phyloP scores from a whole-genome alignment of 371 early-diverging fungal species.

The Circinella umbellata region DNA sequence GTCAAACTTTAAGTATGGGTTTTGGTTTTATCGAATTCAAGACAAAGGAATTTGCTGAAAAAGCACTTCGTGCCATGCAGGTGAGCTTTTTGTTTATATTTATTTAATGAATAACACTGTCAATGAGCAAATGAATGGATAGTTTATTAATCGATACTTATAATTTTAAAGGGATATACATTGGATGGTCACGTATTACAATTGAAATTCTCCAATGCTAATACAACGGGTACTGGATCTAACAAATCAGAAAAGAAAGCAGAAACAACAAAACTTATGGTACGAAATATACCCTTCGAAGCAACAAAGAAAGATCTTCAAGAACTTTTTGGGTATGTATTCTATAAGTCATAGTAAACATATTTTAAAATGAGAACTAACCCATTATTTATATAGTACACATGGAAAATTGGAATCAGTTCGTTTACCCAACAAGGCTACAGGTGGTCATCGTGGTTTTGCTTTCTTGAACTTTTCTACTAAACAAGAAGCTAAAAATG shows the following conservation, averaged over 20 bases:
- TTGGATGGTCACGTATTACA: conserved; percentile 88
- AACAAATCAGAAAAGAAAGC: conserved; percentile 36
- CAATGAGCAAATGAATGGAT: no score
- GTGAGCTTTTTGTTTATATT: conserved; percentile 22
- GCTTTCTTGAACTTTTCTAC: conserved; percentile 97
- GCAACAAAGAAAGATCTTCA: conserved; percentile 95
- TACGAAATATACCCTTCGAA: conserved; percentile 99
- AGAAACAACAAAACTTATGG: conserved; percentile 84
- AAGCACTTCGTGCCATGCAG: conserved; percentile 85
- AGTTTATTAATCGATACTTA: no score
- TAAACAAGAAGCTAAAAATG: conserved; percentile 91
- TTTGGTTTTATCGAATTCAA: conserved; percentile 97
- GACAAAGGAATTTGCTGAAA: conserved; percentile 74
- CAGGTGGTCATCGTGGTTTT: conserved; percentile 97
- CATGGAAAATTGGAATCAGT: conserved; percentile 95
- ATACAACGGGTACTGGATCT: conserved; percentile 75
- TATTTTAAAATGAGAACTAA: background rate
- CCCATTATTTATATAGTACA: conserved; percentile 46
- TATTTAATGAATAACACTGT: no score
- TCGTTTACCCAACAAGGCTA: conserved; percentile 94
- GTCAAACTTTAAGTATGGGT: conserved; percentile 86
- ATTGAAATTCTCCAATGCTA: conserved; percentile 85
- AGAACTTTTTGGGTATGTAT: conserved; percentile 81
- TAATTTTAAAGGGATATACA: conserved; percentile 53
- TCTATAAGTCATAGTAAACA: no score